Evolutionary conservation across 345 rosid species (phyloP).

Genomic region (Lumnitzera littorea): DNA sequence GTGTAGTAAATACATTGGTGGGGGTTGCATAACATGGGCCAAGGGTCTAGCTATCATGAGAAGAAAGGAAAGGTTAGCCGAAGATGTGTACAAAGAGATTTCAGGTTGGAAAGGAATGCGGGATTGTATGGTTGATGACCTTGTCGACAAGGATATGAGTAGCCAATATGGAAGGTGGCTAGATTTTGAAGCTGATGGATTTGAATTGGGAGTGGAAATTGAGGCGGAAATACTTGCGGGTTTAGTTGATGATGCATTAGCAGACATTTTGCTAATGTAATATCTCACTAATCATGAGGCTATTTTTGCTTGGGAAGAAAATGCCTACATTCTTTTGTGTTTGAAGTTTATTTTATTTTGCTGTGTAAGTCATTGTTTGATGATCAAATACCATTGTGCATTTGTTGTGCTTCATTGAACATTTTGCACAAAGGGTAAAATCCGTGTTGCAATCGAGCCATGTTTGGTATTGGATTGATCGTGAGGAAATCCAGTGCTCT

Average conservation of each 20-base stretch:
- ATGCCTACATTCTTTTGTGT: no score
- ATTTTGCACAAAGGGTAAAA: no score
- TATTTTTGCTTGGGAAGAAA: no score
- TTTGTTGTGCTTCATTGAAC: no score
- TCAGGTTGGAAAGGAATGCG: slow-evolving; percentile 53
- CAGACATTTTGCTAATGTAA: slow-evolving; percentile 26
- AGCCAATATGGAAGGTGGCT: slow-evolving; percentile 71
- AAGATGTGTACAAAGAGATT: slow-evolving; percentile 70
- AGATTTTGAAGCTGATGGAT: slow-evolving; percentile 64
- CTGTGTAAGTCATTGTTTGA: no score
- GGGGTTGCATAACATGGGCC: slow-evolving; percentile 48
- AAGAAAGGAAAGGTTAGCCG: slow-evolving; percentile 50
- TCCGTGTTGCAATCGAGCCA: no score
- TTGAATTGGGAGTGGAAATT: slow-evolving; percentile 46
- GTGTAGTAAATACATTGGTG: slow-evolving; percentile 39
- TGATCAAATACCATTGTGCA: no score
- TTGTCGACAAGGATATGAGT: slow-evolving; percentile 92
- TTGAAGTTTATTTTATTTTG: no score
- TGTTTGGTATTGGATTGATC: no score
- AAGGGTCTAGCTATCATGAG: slow-evolving; percentile 45
- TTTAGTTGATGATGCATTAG: slow-evolving; percentile 59
- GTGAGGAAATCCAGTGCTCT: no score
- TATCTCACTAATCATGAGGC: no score
- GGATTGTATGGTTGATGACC: slow-evolving; percentile 84
- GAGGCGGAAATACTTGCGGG: slow-evolving; percentile 44